phyloP scores from a whole-genome alignment of 805 yeast species.

The Citeromyces matritensis region DNA sequence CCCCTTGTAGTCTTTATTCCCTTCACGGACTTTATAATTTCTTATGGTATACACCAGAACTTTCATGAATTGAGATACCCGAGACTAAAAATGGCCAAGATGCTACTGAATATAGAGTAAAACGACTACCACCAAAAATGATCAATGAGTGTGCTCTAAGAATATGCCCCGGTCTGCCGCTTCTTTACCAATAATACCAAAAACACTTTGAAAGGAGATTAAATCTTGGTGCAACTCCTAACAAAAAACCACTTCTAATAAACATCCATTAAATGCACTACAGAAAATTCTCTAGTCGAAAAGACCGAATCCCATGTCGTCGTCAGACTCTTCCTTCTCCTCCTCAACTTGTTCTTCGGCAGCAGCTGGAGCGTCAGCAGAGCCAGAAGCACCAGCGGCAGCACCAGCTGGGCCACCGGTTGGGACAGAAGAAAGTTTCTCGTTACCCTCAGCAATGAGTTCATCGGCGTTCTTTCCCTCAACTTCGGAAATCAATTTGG shows the following conservation, averaged over 20 bases:
- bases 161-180: too few species aligned
- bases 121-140: too few species aligned
- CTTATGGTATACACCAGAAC: too few species aligned
- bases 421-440: constrained; percentile 73
- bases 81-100: too few species aligned
- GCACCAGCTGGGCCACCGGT: constrained; percentile 69
- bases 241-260: constrained; percentile 5
- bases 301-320: constrained; percentile 81
- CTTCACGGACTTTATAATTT: too few species aligned
- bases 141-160: too few species aligned
- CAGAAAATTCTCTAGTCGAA: constrained; percentile 61
- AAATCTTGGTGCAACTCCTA: too few species aligned
- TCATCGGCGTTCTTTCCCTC: constrained; percentile 66
- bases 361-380: constrained; percentile 37
- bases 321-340: constrained; percentile 32
- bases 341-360: constrained; percentile 42
- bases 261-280: constrained; percentile 8
- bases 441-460: constrained; percentile 67
- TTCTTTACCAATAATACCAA: too few species aligned
- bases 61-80: too few species aligned
- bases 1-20: too few species aligned
- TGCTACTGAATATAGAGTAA: too few species aligned
- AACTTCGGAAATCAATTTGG: constrained; percentile 56
- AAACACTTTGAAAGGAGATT: too few species aligned
- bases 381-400: constrained; percentile 38